Evolutionary conservation across 2,329 filamentous ascomycete genomes (phyloP).

Genomic region (Pseudocercospora musae): DNA sequence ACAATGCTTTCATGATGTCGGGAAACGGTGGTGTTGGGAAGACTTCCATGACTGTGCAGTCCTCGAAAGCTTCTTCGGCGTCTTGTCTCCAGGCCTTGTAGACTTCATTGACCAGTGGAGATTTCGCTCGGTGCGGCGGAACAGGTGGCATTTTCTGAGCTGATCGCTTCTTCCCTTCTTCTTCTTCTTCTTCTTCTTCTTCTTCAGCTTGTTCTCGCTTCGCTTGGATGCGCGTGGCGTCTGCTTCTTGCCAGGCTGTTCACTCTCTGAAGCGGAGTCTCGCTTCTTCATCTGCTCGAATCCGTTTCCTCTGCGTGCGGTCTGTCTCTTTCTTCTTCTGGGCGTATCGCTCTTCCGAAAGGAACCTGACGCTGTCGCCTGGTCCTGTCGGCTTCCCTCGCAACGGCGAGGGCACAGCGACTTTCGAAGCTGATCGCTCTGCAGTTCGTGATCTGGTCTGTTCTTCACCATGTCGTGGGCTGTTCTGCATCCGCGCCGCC

Average conservation of each 20-base stretch:
- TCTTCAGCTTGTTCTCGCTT: background rate
- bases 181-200: background rate
- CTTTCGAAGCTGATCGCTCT: background rate
- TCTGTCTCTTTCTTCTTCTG: background rate
- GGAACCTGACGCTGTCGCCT: background rate
- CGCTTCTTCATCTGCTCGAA: background rate
- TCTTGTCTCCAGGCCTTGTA: slow-evolving; percentile 10
- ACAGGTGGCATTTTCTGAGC: background rate
- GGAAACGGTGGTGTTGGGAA: slow-evolving; percentile 10
- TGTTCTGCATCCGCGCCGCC: background rate
- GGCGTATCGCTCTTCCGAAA: background rate
- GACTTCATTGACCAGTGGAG: background rate
- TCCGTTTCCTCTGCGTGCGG: background rate
- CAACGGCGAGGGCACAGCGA: background rate
- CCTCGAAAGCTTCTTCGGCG: slow-evolving; percentile 5
- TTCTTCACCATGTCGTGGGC: background rate
- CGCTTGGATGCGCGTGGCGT: background rate
- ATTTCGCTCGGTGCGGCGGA: background rate
- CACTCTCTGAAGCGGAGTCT: background rate
- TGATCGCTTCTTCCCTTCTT: background rate
- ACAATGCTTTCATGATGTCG: background rate
- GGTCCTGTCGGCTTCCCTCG: background rate
- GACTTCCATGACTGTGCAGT: slow-evolving; percentile 4
- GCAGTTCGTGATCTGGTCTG: background rate
- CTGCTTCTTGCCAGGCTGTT: background rate